Evolutionary conservation across 495 filamentous ascomycete species (phyloP), one percentile per base, ranked within the genome.

Genomic region (Penicillium desertorum): DNA sequence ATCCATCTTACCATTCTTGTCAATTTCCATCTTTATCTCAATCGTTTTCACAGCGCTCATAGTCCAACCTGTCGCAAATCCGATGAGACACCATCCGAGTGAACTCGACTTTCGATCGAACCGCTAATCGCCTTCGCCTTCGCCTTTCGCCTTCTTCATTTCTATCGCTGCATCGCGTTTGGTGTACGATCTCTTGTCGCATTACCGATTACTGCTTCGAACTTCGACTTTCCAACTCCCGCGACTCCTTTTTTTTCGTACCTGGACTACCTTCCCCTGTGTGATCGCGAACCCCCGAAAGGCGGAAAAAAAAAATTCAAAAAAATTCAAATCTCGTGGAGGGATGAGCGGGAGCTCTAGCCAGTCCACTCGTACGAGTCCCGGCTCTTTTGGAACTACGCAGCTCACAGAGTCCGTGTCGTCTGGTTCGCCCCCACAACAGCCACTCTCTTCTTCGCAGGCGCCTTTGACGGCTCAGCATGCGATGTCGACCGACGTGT

Each of bases 401-500:
- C 76, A 79, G 54, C 76, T 74, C 66, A 75, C 75, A 17, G 70
- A 74, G 51, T 77, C 76, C 29, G 74, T 75, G 23, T 78, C 78
- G 12, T 79, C 78, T 60, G 72, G 71, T 64, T 77, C 76, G 57
- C 76, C 76, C 53, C 69, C 69, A 45, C 76, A 78, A 50, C 67
- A 67, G 59, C 65, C 73, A 48, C 62, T 74, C 50, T 60, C 69
- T 68, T 65, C 46, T 53, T 70, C 72, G 36, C 73, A 76, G 61
- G 65, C 65, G 66, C 71, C 77, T 51, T 74, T 70, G 60, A 73
- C 71, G 66, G 70, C 72, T 67, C 76, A 81, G 74, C 77, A 81
- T 76, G 73, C 73, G 68, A 76, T 79, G 75, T 73, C 79, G 70
- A 74, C 76, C 70, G 76, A 79, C 71, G 75, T 78, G 67, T 78